These are phyloP conservation scores for Camelina neglecta DNA, from an alignment of 345 rosid species.

Conservation along the genomic window DNA sequence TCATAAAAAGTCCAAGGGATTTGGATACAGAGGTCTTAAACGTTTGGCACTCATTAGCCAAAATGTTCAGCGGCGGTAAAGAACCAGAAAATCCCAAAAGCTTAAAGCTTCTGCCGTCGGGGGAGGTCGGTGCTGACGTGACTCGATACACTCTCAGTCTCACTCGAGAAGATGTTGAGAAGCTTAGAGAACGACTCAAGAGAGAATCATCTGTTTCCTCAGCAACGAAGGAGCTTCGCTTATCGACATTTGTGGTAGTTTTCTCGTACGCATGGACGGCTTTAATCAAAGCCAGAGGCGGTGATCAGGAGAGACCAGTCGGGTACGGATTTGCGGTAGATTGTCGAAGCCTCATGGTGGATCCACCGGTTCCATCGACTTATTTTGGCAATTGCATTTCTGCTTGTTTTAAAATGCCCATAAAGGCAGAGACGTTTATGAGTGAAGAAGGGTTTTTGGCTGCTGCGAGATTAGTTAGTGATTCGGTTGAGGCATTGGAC, in stretches of 20 bases:
- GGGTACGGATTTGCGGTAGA: constrained; percentile 33
- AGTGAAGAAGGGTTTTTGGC: background rate
- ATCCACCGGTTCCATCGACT: constrained; percentile 43
- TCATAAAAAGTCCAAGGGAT: constrained; percentile 28
- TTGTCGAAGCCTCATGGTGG: constrained; percentile 38
- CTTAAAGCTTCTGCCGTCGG: constrained; percentile 17
- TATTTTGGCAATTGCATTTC: constrained; percentile 49
- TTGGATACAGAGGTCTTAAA: constrained; percentile 21
- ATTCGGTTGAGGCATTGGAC: constrained; percentile 27
- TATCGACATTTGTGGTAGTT: constrained; percentile 47
- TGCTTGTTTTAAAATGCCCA: accelerated
- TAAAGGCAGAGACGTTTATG: constrained; percentile 1
- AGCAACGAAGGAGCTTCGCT: constrained; percentile 9
- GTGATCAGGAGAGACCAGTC: constrained; percentile 14
- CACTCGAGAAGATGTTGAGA: background rate
- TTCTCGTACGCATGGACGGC: constrained; percentile 36
- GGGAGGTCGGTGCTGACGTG: background rate
- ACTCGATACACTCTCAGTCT: constrained; percentile 23
- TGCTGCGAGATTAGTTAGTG: constrained; percentile 27
- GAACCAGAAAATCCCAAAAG: constrained; percentile 22
- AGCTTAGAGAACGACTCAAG: background rate
- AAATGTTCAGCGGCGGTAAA: constrained; percentile 23
- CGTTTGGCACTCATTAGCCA: background rate
- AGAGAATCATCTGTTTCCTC: background rate
- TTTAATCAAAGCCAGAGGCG: constrained; percentile 38